phyloP scores from a whole-genome alignment of 441 rosid genomes.

The Theobroma grandiflorum region DNA sequence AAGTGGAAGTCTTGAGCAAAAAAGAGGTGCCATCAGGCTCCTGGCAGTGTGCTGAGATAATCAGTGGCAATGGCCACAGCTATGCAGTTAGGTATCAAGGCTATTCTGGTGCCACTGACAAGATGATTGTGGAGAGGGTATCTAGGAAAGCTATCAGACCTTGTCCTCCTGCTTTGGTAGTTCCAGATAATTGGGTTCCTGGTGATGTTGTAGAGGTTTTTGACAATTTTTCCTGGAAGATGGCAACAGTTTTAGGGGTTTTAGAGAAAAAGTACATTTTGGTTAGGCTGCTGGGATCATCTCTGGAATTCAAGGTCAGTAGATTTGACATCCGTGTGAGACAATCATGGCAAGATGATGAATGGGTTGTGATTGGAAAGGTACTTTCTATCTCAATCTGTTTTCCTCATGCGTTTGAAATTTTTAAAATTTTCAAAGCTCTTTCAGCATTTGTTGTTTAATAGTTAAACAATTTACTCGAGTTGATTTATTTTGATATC shows the following conservation, averaged over 20 bases:
- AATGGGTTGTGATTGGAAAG: slow-evolving; percentile 77
- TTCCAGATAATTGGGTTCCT: slow-evolving; percentile 55
- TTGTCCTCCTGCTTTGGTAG: slow-evolving; percentile 53
- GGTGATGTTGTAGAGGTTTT: slow-evolving; percentile 89
- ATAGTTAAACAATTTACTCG: slow-evolving; percentile 1
- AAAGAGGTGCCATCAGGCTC: slow-evolving; percentile 64
- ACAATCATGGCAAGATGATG: slow-evolving; percentile 73
- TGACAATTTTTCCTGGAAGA: slow-evolving; percentile 71
- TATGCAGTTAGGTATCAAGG: slow-evolving; percentile 65
- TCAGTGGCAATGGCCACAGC: slow-evolving; percentile 65
- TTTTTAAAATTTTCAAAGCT: background rate
- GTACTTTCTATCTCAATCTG: slow-evolving; percentile 43
- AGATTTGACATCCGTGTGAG: slow-evolving; percentile 61
- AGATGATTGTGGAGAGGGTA: slow-evolving; percentile 48
- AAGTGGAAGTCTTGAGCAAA: slow-evolving; percentile 75
- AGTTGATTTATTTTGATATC: slow-evolving; percentile 1
- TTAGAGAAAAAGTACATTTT: slow-evolving; percentile 47
- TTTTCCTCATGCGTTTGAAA: slow-evolving; percentile 13
- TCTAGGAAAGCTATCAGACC: slow-evolving; percentile 75
- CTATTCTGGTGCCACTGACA: slow-evolving; percentile 27
- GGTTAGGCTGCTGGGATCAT: slow-evolving; percentile 74
- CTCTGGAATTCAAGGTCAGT: slow-evolving; percentile 57
- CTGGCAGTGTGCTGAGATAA: slow-evolving; percentile 83
- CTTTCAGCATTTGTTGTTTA: background rate
- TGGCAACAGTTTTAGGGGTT: slow-evolving; percentile 65